A percentile compares a stretch with the other conserved stretches of the same genome.
Evolutionary conservation across 2,329 filamentous ascomycete genomes (phyloP).

Genomic region (Pezicula radicicola): DNA sequence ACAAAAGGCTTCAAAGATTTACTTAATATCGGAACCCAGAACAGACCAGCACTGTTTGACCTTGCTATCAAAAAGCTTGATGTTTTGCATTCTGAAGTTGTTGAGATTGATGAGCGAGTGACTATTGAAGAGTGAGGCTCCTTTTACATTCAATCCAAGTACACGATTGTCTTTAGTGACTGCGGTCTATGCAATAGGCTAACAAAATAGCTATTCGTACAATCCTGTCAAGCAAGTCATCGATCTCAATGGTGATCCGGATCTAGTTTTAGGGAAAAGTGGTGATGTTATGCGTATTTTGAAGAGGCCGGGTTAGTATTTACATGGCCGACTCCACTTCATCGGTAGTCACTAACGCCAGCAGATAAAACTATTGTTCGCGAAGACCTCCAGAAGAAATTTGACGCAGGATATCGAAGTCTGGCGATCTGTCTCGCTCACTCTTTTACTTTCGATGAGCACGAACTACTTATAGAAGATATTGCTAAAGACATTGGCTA

Average conservation of each 20-base stretch:
- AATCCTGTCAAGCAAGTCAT: conserved; percentile 63
- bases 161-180: no score
- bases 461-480: conserved; percentile 74
- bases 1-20: conserved; percentile 88
- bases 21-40: conserved; percentile 86
- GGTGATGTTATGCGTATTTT: conserved; percentile 73
- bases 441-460: conserved; percentile 84
- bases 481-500: conserved; percentile 81
- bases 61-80: conserved; percentile 84
- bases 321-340: no score
- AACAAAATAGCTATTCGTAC: conserved; percentile 66
- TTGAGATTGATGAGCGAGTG: conserved; percentile 87
- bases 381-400: conserved; percentile 62
- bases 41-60: conserved; percentile 85
- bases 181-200: no score
- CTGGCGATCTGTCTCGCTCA: conserved; percentile 92
- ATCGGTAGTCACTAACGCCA: no score
- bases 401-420: conserved; percentile 68
- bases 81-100: conserved; percentile 77
- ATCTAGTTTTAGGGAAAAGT: conserved; percentile 67
- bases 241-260: conserved; percentile 50
- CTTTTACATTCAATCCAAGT: no score
- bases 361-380: conserved; percentile 38
- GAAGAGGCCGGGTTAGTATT: conserved; percentile 52
- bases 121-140: conserved; percentile 63